Evolutionary conservation across 495 filamentous ascomycete genomes (phyloP), one percentile per base, ranked within the genome.

Genomic region (Hypoxylon lienhwacheense): DNA sequence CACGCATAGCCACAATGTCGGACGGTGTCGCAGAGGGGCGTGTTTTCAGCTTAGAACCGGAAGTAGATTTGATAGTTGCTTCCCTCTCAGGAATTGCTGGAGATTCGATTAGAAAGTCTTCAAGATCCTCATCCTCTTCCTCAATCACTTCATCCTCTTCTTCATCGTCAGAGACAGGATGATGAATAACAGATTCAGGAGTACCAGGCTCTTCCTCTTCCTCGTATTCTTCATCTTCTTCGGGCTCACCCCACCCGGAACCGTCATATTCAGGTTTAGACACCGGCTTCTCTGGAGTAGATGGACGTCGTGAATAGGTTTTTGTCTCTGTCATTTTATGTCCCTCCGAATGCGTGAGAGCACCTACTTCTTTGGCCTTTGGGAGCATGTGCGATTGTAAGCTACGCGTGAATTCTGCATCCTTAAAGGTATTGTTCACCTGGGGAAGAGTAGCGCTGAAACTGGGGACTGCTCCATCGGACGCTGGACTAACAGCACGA

Each of bases 171-270:
- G 74, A 69, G 11, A 83, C 61, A 14, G 89, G 82, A 57, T 89
- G 89, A 48, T 90, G 87, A 55, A 97, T 95, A 19, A 97, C 91
- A n/a, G 93, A 97, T 21, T 93, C 89, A 7, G 90, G 90, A 2
- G 92, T 96, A 26, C 87, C 85, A 1, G 88, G 86, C 42, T 88
- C 84, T 34, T 81, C 75, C 19, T 43, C 20, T 4, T 88, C 84
- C 33, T 81, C n/a, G n/a, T n/a, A n/a, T n/a, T n/a, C 74, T 24
- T 78, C 65, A 25, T 73, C 72, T 11, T 70, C 67, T 31, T 70
- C 72, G 0, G 70, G 66, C n/a, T 73, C 79, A 24, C 77, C 74
- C 73, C 79, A 83, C 4, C 78, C 78, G 4, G 72, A 72, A 10
- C 77, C 78, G 51, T 81, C 79, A 61, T 81, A 81, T 47, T 78